Evolutionary conservation across 2,329 filamentous ascomycete species (phyloP).

Genomic region (Nemania diffusa): DNA sequence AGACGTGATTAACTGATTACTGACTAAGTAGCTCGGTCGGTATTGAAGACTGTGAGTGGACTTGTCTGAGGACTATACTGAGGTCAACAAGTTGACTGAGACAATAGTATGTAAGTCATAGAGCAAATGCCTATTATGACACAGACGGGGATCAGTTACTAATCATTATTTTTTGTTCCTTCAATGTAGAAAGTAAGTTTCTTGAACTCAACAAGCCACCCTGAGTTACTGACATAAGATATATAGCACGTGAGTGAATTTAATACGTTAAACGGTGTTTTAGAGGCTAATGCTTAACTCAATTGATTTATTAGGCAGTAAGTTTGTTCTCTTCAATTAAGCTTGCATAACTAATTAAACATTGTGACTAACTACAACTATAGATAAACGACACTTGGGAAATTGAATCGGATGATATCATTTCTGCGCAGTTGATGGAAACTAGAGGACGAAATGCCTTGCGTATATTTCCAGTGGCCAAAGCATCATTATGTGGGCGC

Average conservation of each 20-base stretch:
- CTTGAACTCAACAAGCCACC: too few relatives aligned
- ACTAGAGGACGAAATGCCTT: neutral
- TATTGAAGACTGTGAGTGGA: conserved; percentile 23
- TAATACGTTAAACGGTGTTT: neutral
- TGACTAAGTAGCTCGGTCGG: neutral
- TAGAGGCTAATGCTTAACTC: neutral
- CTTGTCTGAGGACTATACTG: neutral
- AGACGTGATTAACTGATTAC: neutral
- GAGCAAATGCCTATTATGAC: neutral
- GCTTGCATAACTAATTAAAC: neutral
- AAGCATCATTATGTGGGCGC: conserved; percentile 4
- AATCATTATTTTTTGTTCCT: neutral
- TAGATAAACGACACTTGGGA: neutral
- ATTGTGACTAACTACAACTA: neutral
- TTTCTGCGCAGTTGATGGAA: neutral
- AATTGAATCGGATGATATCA: neutral
- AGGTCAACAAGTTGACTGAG: neutral
- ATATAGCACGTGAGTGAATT: conserved; percentile 19
- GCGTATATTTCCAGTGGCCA: neutral
- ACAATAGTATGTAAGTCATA: conserved; percentile 23
- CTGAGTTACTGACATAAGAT: neutral
- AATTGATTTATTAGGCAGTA: conserved; percentile 2
- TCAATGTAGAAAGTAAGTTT: conserved; percentile 21
- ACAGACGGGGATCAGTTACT: neutral
- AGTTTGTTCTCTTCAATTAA: neutral